A percentile compares a stretch with the other conserved stretches of the same genome.
phyloP scores from a whole-genome alignment of 2,329 filamentous ascomycete genomes.

The Periconia sp. region DNA sequence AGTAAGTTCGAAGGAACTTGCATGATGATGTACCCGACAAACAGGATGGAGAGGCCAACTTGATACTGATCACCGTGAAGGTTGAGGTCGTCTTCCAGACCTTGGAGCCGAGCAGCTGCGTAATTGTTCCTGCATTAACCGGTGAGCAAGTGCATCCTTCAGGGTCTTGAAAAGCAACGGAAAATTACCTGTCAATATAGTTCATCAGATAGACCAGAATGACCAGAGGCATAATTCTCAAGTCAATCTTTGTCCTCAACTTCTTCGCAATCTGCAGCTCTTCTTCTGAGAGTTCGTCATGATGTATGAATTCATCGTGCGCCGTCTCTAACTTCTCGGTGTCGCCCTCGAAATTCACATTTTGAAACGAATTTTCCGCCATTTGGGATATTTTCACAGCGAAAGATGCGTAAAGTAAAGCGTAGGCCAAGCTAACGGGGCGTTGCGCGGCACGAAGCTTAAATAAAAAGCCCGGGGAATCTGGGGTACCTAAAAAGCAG shows the following conservation, averaged over 20 bases:
- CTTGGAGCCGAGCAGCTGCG: conserved; percentile 23
- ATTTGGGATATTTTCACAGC: conserved; percentile 6
- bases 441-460: conserved; percentile 5
- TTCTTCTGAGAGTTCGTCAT: conserved; percentile 23
- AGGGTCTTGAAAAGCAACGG: too few relatives aligned
- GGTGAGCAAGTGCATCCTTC: conserved; percentile 3
- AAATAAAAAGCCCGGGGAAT: too few relatives aligned
- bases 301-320: conserved; percentile 17
- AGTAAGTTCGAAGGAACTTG: conserved; percentile 63
- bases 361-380: conserved; percentile 9
- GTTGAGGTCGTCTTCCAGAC: conserved; percentile 19
- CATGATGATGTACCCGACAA: conserved; percentile 26
- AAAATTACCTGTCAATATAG: conserved; percentile 24
- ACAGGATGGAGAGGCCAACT: conserved; percentile 22
- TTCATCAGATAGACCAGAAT: conserved; percentile 28
- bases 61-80: conserved; percentile 26
- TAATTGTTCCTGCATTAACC: conserved; percentile 24
- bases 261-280: conserved; percentile 26
- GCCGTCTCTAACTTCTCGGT: conserved; percentile 18
- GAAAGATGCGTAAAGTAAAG: conserved; percentile 2
- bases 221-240: conserved; percentile 24
- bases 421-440: background rate
- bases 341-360: conserved; percentile 15
- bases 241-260: conserved; percentile 21
- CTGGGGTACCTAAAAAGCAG: too few relatives aligned